Percentiles rank a stretch among this genome's conserved stretches.
These are phyloP conservation scores for Nidularia pulvinata DNA, from an alignment of 768 basidiomycete species.

Conservation along the genomic window DNA sequence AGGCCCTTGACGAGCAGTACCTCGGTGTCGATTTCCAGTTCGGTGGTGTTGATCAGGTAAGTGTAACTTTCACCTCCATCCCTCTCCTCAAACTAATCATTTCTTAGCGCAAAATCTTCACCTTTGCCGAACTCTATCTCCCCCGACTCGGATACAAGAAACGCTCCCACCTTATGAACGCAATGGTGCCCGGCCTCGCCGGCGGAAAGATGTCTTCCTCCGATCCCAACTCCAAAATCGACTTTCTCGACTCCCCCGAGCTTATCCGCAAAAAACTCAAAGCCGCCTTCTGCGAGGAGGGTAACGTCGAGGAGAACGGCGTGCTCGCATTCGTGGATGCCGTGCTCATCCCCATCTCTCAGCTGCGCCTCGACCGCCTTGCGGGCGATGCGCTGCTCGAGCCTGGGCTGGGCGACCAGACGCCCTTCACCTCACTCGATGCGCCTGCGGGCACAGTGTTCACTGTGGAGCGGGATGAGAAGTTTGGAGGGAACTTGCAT, in stretches of 20 bases:
- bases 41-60: constrained; percentile 94
- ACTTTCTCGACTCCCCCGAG: constrained; percentile 90
- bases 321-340: constrained; percentile 82
- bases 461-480: constrained; percentile 73
- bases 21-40: constrained; percentile 97
- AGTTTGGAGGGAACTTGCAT: constrained; percentile 78
- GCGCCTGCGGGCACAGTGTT: constrained; percentile 87
- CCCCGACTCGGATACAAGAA: constrained; percentile 92
- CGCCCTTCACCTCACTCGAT: constrained; percentile 61
- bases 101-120: constrained; percentile 93
- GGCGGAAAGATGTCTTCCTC: constrained; percentile 99
- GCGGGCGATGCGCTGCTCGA: constrained; percentile 51
- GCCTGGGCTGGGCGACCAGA: constrained; percentile 47
- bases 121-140: constrained; percentile 95
- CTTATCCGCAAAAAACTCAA: constrained; percentile 89
- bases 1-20: constrained; percentile 98
- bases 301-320: constrained; percentile 87
- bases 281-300: constrained; percentile 92
- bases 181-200: constrained; percentile 93
- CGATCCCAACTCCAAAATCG: constrained; percentile 97
- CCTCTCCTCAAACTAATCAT: background rate
- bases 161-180: constrained; percentile 97
- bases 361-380: constrained; percentile 64
- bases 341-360: constrained; percentile 87
- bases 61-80: constrained; percentile 11